A percentile compares a stretch with the other conserved stretches of the same genome.
Conservation (phyloP, 1,284 basidiomycete species). For the Clitocybe nebularis region DNA sequence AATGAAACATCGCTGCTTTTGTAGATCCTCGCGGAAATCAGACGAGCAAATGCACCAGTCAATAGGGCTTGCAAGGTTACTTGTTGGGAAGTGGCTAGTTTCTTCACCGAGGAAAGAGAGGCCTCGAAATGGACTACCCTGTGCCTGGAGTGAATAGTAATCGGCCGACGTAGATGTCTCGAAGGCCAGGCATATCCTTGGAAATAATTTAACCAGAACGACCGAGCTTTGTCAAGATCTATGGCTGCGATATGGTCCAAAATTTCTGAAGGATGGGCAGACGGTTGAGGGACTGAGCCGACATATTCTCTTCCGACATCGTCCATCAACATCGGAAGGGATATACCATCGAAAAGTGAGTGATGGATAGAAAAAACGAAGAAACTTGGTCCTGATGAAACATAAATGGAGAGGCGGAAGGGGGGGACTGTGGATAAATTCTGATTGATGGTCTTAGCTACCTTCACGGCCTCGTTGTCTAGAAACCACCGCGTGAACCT, state of each 20-base stretch:
- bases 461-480: slow-evolving; percentile 22
- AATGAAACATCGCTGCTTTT: slow-evolving; percentile 36
- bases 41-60: slow-evolving; percentile 35
- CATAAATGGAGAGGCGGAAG: slow-evolving; percentile 32
- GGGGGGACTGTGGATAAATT: slow-evolving; percentile 29
- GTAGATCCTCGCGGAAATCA: slow-evolving; percentile 27
- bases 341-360: slow-evolving; percentile 43
- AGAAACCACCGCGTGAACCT: slow-evolving; percentile 32
- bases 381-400: slow-evolving; percentile 14
- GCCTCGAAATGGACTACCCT: slow-evolving; percentile 21
- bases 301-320: slow-evolving; percentile 34
- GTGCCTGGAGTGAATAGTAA: slow-evolving; percentile 16
- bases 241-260: slow-evolving; percentile 29
- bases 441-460: slow-evolving; percentile 35
- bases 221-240: slow-evolving; percentile 26
- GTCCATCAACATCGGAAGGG: slow-evolving; percentile 36
- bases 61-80: slow-evolving; percentile 44
- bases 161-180: slow-evolving; percentile 15
- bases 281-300: slow-evolving; percentile 14
- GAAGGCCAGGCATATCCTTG: slow-evolving; percentile 30
- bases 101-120: slow-evolving; percentile 28
- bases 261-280: slow-evolving; percentile 24
- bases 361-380: slow-evolving; percentile 44
- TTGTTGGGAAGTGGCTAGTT: slow-evolving; percentile 28
- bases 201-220: slow-evolving; percentile 37